These are phyloP conservation scores for Pseudozyma sp. DNA, from an alignment of 1,284 basidiomycete species.

Conservation along the genomic window DNA sequence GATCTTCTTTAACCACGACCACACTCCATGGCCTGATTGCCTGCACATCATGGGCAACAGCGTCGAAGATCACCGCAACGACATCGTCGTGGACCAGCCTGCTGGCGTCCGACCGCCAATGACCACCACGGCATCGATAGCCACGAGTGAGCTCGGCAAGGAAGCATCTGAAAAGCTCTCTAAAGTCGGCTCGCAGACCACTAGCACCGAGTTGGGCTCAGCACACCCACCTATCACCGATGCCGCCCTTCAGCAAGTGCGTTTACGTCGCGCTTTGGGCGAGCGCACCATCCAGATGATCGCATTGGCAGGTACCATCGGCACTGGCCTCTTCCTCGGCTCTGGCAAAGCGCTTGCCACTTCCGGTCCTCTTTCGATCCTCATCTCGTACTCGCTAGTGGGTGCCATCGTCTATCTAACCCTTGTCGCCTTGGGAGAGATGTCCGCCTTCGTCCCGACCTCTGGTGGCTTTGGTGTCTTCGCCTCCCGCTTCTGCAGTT, in stretches of 20 bases:
- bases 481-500: conserved; percentile 56
- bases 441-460: conserved; percentile 56
- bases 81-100: conserved; percentile 23
- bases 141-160: conserved; percentile 2
- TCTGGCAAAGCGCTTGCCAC: conserved; percentile 70
- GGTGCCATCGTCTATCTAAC: conserved; percentile 68
- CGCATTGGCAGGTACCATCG: conserved; percentile 73
- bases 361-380: conserved; percentile 71
- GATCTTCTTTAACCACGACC: conserved; percentile 1
- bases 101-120: conserved; percentile 13
- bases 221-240: conserved; percentile 20
- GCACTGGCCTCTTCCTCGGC: conserved; percentile 72
- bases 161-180: conserved; percentile 5
- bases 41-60: conserved; percentile 17
- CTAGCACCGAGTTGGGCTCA: conserved; percentile 6
- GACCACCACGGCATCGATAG: conserved; percentile 4
- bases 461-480: conserved; percentile 62
- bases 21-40: neutral
- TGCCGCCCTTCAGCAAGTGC: conserved; percentile 30
- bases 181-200: conserved; percentile 20
- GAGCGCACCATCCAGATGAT: conserved; percentile 70
- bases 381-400: conserved; percentile 65
- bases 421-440: conserved; percentile 67
- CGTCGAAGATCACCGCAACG: conserved; percentile 10
- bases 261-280: conserved; percentile 53